Percentiles rank a stretch among this genome's conserved stretches.
Conservation (phyloP, 2,329 filamentous ascomycete species). For the Rugonectria rugulosa region DNA sequence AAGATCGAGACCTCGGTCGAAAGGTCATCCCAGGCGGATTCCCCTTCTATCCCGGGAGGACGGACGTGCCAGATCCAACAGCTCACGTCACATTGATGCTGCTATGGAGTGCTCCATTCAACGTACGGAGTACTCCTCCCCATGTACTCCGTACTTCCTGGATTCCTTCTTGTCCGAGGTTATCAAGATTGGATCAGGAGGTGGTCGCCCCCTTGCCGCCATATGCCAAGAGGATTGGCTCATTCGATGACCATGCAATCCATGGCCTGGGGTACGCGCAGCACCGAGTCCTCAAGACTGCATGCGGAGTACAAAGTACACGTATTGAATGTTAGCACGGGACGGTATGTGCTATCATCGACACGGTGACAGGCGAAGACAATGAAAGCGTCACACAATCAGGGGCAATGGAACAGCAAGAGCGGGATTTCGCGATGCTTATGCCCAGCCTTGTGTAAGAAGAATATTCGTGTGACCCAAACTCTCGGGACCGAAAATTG, state of each 20-base stretch:
- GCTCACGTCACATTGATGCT: conserved; percentile 26
- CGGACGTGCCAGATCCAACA: conserved; percentile 36
- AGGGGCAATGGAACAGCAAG: conserved; percentile 24
- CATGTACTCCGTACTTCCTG: too few relatives aligned
- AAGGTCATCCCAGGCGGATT: conserved; percentile 29
- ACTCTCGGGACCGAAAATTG: conserved; percentile 25
- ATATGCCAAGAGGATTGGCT: not conserved
- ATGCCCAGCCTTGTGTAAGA: not conserved
- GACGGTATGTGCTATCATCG: conserved; percentile 5
- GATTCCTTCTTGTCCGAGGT: conserved; percentile 29
- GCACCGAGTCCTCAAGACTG: conserved; percentile 22
- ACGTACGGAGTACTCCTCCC: too few relatives aligned
- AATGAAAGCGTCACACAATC: too few relatives aligned
- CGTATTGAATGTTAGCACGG: conserved; percentile 11
- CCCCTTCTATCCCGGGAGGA: conserved; percentile 37
- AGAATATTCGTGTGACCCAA: conserved; percentile 25
- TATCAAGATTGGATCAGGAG: conserved; percentile 19
- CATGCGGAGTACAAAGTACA: conserved; percentile 22
- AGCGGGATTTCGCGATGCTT: conserved; percentile 3
- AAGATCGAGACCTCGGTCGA: conserved; percentile 40
- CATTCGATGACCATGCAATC: conserved; percentile 6
- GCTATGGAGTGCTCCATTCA: too few relatives aligned
- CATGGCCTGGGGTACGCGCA: conserved; percentile 17
- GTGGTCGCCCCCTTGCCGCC: conserved; percentile 14
- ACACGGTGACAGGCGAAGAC: too few relatives aligned